Base-by-base conservation (phyloP, 192 early-diverging fungal genomes). In the Funneliformis geosporum region DNA sequence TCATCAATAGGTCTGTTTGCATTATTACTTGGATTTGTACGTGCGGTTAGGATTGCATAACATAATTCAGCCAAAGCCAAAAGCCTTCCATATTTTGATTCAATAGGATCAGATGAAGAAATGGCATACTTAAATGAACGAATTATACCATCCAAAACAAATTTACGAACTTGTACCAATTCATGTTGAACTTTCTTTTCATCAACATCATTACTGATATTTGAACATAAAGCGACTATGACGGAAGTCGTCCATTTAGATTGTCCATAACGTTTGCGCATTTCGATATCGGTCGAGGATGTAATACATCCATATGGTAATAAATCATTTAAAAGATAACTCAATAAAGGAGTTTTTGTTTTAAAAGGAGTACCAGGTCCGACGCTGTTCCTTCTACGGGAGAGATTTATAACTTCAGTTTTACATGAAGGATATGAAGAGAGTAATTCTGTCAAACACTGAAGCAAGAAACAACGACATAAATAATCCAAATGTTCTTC, bases 381-480 rank as follows among this genome's bases (percentile, higher is more conserved):
- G 6, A 43, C 60, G 50, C 66, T 80, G 33, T 47, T 79, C 73
- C 86, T 82, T 18, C 87, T 83, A 23, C 86, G 85, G 42, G 88
- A 85, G 60, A 87, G 88, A 25, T 89, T 86, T 65, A 93, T 90
- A 2, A 94, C 80, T 76, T 93, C 92, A 21, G 88, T 78, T 83
- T 94, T 94, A 85, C 92, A 93, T 33, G 92, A 88, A 28, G 93
- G 89, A 83, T 96, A 99, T 5, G 93, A 94, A 2, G 91, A 89
- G n/a, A 96, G 83, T 8, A 99, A 86, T 82, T 99, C 98, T 6
- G 94, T 88, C 33, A 98, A 83, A 65, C 91, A 91, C 80, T 96
- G 95, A 78, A 99, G 82, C 69, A 98, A 78, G 86, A 95, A 97
- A 75, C 93, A 86, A 8, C 85, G 81, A 27, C 79, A 82, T 14